These are phyloP conservation scores for Monilinia aucupariae DNA, from an alignment of 2,329 filamentous ascomycete species.

Conservation along the genomic window DNA sequence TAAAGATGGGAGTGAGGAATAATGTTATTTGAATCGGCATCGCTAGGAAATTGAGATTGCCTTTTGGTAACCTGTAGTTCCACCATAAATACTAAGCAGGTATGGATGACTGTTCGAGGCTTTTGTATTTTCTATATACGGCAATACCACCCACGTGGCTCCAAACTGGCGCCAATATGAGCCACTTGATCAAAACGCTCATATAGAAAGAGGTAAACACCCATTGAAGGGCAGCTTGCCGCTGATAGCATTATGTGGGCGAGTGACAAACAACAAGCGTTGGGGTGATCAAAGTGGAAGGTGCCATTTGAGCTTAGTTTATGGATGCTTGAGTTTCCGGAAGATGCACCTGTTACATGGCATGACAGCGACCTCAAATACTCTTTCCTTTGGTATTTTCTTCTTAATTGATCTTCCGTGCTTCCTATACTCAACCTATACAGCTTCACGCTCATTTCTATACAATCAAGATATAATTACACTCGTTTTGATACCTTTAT, in stretches of 20 bases:
- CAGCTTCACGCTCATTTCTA: slow-evolving; percentile 4
- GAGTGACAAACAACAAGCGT: not conserved
- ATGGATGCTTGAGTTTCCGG: not conserved
- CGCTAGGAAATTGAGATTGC: too few species aligned
- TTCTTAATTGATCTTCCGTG: not conserved
- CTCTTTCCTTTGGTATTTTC: not conserved
- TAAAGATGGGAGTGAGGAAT: slow-evolving; percentile 4
- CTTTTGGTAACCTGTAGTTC: not conserved
- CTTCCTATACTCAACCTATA: not conserved
- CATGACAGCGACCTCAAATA: not conserved
- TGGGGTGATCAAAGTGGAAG: not conserved
- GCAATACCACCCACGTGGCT: not conserved
- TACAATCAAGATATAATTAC: slow-evolving; percentile 5
- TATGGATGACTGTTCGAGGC: not conserved
- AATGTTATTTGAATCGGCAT: not conserved
- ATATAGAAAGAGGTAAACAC: not conserved
- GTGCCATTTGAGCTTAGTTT: slow-evolving; percentile 1
- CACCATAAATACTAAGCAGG: not conserved
- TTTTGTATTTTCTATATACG: not conserved
- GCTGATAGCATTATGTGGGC: too few species aligned
- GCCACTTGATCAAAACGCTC: not conserved
- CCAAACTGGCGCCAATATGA: not conserved
- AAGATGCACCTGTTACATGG: not conserved
- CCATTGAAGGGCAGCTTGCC: not conserved
- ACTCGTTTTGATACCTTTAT: slow-evolving; percentile 19